A percentile compares a stretch with the other conserved stretches of the same genome.
phyloP scores from a whole-genome alignment of 352 stramenopile species.

The Pythium sp. region DNA sequence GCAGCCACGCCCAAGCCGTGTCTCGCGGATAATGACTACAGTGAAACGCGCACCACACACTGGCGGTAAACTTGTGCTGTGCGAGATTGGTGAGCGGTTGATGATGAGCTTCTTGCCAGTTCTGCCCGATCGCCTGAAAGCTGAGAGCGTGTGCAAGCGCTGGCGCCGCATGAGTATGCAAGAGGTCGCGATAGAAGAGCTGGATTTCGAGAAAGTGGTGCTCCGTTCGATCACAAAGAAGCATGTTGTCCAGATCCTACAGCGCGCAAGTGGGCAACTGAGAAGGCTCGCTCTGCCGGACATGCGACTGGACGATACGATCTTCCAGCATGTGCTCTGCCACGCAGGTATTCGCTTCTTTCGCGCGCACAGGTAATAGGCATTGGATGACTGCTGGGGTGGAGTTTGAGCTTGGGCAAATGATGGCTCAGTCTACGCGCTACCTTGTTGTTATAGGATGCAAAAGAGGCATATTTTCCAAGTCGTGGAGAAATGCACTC shows the following conservation, averaged over 20 bases:
- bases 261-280: slow-evolving; percentile 34
- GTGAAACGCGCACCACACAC: background rate
- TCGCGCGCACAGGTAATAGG: slow-evolving; percentile 44
- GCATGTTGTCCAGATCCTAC: slow-evolving; percentile 37
- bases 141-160: slow-evolving; percentile 55
- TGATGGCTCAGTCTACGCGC: background rate
- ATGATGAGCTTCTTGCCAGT: slow-evolving; percentile 50
- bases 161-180: slow-evolving; percentile 43
- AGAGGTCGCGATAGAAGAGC: slow-evolving; percentile 35
- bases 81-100: slow-evolving; percentile 39
- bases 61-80: slow-evolving; percentile 19
- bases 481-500: slow-evolving; percentile 32
- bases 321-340: slow-evolving; percentile 33
- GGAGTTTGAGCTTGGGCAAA: background rate
- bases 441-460: slow-evolving; percentile 22
- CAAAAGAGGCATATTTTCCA: slow-evolving; percentile 54
- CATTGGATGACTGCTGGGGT: background rate
- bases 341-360: slow-evolving; percentile 39
- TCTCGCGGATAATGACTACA: too few relatives aligned
- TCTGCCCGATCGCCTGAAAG: slow-evolving; percentile 45
- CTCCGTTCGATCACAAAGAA: slow-evolving; percentile 27
- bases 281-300: slow-evolving; percentile 38
- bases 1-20: background rate
- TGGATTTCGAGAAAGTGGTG: slow-evolving; percentile 46
- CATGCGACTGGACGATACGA: slow-evolving; percentile 41